Evolutionary conservation across 2,329 filamentous ascomycete genomes (phyloP).

Genomic region (Fusarium temperatum): DNA sequence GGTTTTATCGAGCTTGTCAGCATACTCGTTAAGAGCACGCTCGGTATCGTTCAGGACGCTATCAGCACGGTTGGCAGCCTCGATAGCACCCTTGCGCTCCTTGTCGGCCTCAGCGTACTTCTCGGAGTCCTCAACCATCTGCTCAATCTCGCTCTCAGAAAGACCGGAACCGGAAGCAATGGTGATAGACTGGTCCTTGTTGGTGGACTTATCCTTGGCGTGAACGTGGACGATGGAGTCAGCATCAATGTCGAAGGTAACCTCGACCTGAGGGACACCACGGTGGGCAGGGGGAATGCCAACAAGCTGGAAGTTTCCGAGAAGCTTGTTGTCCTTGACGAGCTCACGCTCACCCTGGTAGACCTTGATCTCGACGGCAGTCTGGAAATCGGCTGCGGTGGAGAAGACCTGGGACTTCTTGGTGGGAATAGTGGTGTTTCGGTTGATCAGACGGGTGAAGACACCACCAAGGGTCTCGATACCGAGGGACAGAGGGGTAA

Average conservation of each 20-base stretch:
- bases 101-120: constrained; percentile 95
- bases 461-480: constrained; percentile 98
- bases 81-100: constrained; percentile 94
- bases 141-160: constrained; percentile 91
- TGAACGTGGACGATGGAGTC: constrained; percentile 98
- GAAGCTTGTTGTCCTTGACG: constrained; percentile 96
- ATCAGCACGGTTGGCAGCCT: constrained; percentile 97
- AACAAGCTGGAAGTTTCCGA: constrained; percentile 99
- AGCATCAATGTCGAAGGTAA: constrained; percentile 98
- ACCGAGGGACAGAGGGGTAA: constrained; percentile 95
- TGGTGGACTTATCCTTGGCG: constrained; percentile 98
- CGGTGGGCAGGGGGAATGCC: constrained; percentile 96
- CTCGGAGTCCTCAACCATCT: constrained; percentile 98
- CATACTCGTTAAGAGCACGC: constrained; percentile 96
- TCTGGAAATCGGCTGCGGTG: constrained; percentile 97
- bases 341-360: constrained; percentile 99
- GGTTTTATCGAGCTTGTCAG: constrained; percentile 95
- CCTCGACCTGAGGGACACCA: constrained; percentile 95
- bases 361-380: constrained; percentile 98
- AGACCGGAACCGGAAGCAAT: constrained; percentile 98
- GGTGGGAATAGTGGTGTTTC: constrained; percentile 98
- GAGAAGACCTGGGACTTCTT: constrained; percentile 99
- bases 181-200: constrained; percentile 99
- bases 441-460: constrained; percentile 97
- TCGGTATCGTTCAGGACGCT: constrained; percentile 97